phyloP scores from a whole-genome alignment of 192 early-diverging fungal genomes.

The Kappamyces sp. region DNA sequence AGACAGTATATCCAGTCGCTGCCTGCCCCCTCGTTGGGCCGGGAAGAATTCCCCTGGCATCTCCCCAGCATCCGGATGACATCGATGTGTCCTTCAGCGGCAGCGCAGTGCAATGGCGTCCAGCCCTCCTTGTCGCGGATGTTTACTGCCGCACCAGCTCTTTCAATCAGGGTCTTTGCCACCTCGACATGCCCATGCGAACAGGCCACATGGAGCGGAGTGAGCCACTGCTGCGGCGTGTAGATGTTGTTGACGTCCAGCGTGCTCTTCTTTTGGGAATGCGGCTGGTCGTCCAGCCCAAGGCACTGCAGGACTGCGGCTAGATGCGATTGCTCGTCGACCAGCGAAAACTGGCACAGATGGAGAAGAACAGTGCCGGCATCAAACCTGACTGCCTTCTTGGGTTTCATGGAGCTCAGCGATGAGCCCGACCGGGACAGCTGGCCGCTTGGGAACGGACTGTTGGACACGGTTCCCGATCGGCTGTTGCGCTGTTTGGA shows the following conservation, averaged over 20 bases:
- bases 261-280: neutral
- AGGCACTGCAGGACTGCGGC: conserved; percentile 7
- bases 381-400: conserved; percentile 36
- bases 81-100: conserved; percentile 55
- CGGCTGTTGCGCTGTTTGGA: neutral
- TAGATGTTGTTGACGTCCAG: conserved; percentile 23
- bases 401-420: conserved; percentile 1
- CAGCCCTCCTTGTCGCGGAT: conserved; percentile 49
- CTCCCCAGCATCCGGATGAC: conserved; percentile 42
- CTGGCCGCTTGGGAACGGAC: too few species aligned
- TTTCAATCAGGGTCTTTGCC: conserved; percentile 26
- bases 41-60: conserved; percentile 22
- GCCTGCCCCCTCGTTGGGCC: neutral
- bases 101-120: conserved; percentile 66
- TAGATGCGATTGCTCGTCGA: conserved; percentile 7
- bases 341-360: conserved; percentile 30
- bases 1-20: conserved; percentile 18
- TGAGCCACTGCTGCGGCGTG: conserved; percentile 41
- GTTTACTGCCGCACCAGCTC: conserved; percentile 30
- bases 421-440: too few species aligned
- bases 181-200: conserved; percentile 46
- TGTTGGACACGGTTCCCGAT: neutral
- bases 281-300: neutral
- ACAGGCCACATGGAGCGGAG: conserved; percentile 49
- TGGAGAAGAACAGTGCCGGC: conserved; percentile 31